Evolutionary conservation across 148 eudicot genomes (phyloP), one percentile per base, ranked within the genome.

Genomic region (Fagopyrum esculentum): DNA sequence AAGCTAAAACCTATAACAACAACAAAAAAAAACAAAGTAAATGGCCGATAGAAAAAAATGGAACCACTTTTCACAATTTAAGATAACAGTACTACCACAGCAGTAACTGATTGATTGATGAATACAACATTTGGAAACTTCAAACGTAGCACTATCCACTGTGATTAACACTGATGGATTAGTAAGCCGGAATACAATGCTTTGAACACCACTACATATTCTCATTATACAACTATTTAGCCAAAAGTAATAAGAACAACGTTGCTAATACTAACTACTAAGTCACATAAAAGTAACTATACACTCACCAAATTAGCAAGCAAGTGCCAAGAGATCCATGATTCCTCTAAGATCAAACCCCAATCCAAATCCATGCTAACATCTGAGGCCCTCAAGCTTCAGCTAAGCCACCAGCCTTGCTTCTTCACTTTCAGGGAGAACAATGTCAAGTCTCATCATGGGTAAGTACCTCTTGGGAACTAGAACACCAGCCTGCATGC

Each of bases 381-480:
- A 6, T 26, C 17, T 30, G 29, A 3, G 40, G n/a, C 17, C 70
- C 70, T 66, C 9, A 4, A 35, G 12, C 71, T 19, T 35, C 35
- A 60, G 45, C 35, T 50, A 95, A 11, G 86, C 97, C 69, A 86
- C 97, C 17, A 87, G 80, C 73, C 80, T 75, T 76, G 97, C 88
- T 80, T 92, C 98, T 64, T 90, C 96, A 12, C 76, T 82, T 63
- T 90, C 93, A 19, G 98, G 98, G 45, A 93, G 86, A 77, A 93
- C 94, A 79, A 93, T 93, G 77, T 93, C 98, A 29, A 88, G 85
- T 85, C 98, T 85, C 98, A 93, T 91, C 96, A 94, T 87, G 9
- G 97, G 93, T 80, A 80, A 84, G 80, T 91, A 87, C 72, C 79
- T 89, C 57, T 69, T 78, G 55, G 97, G 96, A 69, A 92, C 76